Percentiles rank a stretch among this genome's conserved stretches.
Evolutionary conservation across 1,284 basidiomycete genomes (phyloP).

Genomic region (Rhodotorula sp.): DNA sequence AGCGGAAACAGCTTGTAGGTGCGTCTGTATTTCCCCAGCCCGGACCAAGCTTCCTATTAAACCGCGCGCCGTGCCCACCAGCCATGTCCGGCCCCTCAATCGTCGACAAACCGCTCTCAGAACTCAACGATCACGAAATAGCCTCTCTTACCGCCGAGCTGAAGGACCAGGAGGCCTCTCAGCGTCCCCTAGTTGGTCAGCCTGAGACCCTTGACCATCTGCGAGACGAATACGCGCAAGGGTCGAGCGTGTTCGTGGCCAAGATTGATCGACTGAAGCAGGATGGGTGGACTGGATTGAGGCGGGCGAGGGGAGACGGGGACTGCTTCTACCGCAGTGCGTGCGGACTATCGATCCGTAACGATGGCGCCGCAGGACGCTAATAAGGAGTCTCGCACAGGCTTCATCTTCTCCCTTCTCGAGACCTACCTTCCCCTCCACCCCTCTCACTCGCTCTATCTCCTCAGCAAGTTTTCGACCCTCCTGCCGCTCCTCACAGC

Average conservation of each 20-base stretch:
- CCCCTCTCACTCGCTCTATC: constrained; percentile 56
- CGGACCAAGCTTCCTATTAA: no score
- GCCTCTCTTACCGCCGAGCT: constrained; percentile 26
- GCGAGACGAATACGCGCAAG: constrained; percentile 60
- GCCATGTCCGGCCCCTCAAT: background rate
- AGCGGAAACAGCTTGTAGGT: no score
- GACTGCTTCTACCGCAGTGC: constrained; percentile 70
- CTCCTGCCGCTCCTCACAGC: constrained; percentile 59
- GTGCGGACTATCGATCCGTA: no score
- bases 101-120: constrained; percentile 1
- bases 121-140: constrained; percentile 36
- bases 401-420: constrained; percentile 66
- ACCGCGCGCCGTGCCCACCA: background rate
- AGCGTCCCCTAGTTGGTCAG: constrained; percentile 48
- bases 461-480: constrained; percentile 58
- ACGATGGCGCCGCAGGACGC: no score
- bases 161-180: constrained; percentile 14
- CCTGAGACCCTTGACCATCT: constrained; percentile 49
- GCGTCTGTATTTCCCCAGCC: no score
- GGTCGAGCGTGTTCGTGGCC: constrained; percentile 59
- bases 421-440: constrained; percentile 57
- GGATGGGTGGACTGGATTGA: constrained; percentile 61
- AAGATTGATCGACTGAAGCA: constrained; percentile 63
- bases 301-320: constrained; percentile 67
- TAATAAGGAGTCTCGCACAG: no score